These are phyloP conservation scores for Phytopythium litorale DNA, from an alignment of 352 stramenopile genomes.

Conservation along the genomic window DNA sequence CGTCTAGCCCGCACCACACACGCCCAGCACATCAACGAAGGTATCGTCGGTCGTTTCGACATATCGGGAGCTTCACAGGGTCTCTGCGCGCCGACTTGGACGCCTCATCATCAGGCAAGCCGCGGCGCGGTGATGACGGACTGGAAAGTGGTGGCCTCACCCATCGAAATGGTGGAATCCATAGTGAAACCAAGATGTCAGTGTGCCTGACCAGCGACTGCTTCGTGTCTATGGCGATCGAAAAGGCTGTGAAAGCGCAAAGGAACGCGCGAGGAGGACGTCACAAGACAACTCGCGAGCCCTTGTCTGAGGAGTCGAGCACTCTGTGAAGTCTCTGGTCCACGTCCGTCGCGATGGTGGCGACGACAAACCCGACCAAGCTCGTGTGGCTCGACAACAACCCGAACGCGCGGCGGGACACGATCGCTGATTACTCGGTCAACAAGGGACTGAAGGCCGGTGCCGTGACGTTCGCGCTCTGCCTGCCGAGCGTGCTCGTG, in stretches of 20 bases:
- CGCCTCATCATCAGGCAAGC: neutral
- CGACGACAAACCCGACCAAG: slow-evolving; percentile 1
- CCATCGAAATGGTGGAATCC: neutral
- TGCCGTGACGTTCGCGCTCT: slow-evolving; percentile 3
- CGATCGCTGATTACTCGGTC: slow-evolving; percentile 3
- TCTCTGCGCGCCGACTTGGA: neutral
- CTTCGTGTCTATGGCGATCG: neutral
- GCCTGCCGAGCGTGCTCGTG: slow-evolving; percentile 1
- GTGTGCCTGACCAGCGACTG: neutral
- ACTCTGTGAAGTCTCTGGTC: neutral
- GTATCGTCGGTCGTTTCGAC: too few species aligned
- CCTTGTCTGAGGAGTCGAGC: neutral
- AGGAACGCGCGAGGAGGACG: neutral
- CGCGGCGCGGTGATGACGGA: neutral
- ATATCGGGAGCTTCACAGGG: neutral
- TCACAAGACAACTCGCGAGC: neutral
- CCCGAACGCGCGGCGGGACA: neutral
- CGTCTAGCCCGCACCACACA: slow-evolving; percentile 19
- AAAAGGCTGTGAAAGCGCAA: neutral
- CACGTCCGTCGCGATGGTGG: neutral
- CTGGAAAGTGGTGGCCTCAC: neutral
- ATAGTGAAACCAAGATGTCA: slow-evolving; percentile 1
- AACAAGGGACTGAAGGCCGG: neutral
- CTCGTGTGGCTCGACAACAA: slow-evolving; percentile 9
- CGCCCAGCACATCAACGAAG: neutral